These are phyloP conservation scores for Ustilago xerochloae DNA, from an alignment of 1,284 basidiomycete species.

Conservation along the genomic window DNA sequence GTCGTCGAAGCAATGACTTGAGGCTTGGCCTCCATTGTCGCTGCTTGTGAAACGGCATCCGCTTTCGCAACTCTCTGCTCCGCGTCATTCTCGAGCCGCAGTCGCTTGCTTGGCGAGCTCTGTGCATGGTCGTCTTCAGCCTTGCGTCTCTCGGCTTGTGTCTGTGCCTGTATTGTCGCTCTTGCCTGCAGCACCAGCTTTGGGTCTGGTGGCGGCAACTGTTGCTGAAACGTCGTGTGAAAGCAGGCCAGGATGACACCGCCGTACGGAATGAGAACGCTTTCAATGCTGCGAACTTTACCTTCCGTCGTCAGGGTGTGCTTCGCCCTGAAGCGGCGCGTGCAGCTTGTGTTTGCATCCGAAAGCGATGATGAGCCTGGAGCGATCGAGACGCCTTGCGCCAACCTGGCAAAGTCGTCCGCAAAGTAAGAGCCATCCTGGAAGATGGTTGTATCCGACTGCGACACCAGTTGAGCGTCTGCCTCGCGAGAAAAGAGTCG, in stretches of 20 bases:
- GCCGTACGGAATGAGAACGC: slow-evolving; percentile 94
- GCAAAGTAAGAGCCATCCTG: slow-evolving; percentile 76
- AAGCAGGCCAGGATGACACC: slow-evolving; percentile 71
- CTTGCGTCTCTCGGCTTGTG: slow-evolving; percentile 28
- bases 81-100: slow-evolving; percentile 3
- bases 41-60: neutral
- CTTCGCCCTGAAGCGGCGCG: slow-evolving; percentile 85
- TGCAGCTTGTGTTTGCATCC: slow-evolving; percentile 89
- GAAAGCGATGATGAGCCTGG: slow-evolving; percentile 69
- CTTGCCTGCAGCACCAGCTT: slow-evolving; percentile 29
- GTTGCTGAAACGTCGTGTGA: slow-evolving; percentile 67
- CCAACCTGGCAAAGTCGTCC: slow-evolving; percentile 84
- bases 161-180: slow-evolving; percentile 15
- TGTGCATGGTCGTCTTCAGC: slow-evolving; percentile 19
- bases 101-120: slow-evolving; percentile 31
- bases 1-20: neutral
- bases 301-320: slow-evolving; percentile 77
- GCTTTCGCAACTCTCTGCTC: neutral
- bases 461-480: slow-evolving; percentile 9
- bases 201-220: slow-evolving; percentile 35
- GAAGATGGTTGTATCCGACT: slow-evolving; percentile 34
- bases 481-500: slow-evolving; percentile 36
- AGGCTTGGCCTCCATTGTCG: neutral
- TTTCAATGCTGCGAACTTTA: slow-evolving; percentile 77
- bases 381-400: slow-evolving; percentile 75